Evolutionary conservation across 169 alveolate genomes (phyloP).

Genomic region (Plasmodium fragile): DNA sequence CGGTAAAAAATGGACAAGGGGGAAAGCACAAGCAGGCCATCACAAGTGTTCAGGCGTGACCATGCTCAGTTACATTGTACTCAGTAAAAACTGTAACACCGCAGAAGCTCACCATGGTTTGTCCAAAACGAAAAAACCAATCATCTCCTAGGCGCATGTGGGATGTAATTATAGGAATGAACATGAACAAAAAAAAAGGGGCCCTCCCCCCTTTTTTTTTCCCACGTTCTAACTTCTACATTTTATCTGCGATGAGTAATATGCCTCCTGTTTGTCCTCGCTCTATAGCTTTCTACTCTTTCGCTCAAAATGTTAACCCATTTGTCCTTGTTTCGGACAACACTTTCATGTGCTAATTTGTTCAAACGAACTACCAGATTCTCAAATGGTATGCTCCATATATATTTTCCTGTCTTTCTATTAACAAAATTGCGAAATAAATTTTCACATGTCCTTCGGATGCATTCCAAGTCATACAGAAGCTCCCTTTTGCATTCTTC

Average conservation of each 20-base stretch:
- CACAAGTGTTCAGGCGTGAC: not conserved
- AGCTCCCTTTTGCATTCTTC: not conserved
- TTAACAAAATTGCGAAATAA: not conserved
- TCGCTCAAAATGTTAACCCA: not conserved
- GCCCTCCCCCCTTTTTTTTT: not conserved
- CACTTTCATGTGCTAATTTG: not conserved
- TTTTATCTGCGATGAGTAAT: not conserved
- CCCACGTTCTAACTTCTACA: not conserved
- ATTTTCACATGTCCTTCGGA: not conserved
- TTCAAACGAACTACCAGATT: not conserved
- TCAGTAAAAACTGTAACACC: not conserved
- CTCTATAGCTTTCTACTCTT: not conserved
- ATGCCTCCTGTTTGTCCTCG: not conserved
- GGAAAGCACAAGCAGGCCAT: not conserved
- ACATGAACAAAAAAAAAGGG: too few species aligned
- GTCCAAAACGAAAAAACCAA: not conserved
- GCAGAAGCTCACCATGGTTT: not conserved
- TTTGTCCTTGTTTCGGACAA: not conserved
- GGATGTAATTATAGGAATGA: not conserved
- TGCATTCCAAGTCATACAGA: not conserved
- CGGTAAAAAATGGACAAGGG: not conserved
- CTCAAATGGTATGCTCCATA: not conserved
- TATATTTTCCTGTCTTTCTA: not conserved
- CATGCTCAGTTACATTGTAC: too few species aligned
- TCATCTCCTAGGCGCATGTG: not conserved